Evolutionary conservation across 2,329 filamentous ascomycete species (phyloP), one percentile per base, ranked within the genome.

Genomic region (Fusarium sp.): DNA sequence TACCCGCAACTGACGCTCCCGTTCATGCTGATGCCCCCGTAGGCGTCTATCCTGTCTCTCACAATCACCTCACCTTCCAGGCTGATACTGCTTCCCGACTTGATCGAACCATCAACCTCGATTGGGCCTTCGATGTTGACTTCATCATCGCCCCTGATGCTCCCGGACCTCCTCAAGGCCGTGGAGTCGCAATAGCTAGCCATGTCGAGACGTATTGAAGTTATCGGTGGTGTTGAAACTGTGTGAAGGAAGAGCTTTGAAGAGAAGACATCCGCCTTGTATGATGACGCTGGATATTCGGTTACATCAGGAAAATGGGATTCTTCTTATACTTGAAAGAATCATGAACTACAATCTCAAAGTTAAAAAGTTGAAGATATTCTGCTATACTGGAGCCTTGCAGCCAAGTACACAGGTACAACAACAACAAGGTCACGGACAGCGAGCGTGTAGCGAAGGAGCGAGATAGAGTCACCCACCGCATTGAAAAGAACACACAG

Each of bases 61-160:
- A 88, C 81, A 20, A 80, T 78, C 50, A 88, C 83, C 63, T 87
- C 84, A 4, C 85, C 86, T 5, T 82, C 77, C 29, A 89, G 82
- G 16, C 78, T 82, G 60, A 88, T 83, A 31, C 83, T 83, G 8
- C 85, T 83, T 61, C 84, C 85, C 7, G 84, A 85, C 71, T 84
- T 83, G 75, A 89, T 84, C 4, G 84, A 86, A 13, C 85, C 85
- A 27, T 82, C 81, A 22, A 89, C 83, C 67, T 88, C 85, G 70
- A 88, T 79, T 10, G 86, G 86, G 1, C 86, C 86, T 5, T 79
- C 74, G 7, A 88, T 80, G 27, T 81, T 76, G 64, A 87, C 73
- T 39, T 83, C 80, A 18, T 82, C 76, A 39, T 86, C 85, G 60
- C 83, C 86, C 72, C 82, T 83, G 76, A 88, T 84, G 71, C 82